A percentile compares a stretch with the other conserved stretches of the same genome.
Conservation (phyloP, 495 filamentous ascomycete genomes). For the Penicillium psychrofluorescens region DNA sequence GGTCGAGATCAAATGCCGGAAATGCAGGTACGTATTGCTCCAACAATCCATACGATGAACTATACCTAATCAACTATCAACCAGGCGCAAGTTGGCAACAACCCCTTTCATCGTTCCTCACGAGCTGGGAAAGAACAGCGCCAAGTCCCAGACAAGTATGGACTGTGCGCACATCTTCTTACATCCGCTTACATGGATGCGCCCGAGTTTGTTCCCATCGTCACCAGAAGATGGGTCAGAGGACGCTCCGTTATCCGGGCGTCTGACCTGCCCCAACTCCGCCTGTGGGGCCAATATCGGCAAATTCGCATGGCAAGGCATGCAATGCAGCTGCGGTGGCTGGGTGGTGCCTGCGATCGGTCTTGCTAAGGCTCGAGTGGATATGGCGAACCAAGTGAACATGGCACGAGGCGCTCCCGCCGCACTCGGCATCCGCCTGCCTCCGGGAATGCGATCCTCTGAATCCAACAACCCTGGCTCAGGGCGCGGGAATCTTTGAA, state of each 20-base stretch:
- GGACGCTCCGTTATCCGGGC: constrained; percentile 64
- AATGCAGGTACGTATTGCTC: constrained; percentile 39
- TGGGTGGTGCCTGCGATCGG: constrained; percentile 92
- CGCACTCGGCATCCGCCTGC: constrained; percentile 31
- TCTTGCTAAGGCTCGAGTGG: constrained; percentile 71
- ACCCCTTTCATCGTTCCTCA: constrained; percentile 56
- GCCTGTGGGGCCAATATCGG: constrained; percentile 77
- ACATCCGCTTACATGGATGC: constrained; percentile 92
- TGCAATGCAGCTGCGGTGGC: constrained; percentile 82
- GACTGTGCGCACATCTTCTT: constrained; percentile 80
- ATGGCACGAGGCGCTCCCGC: constrained; percentile 12
- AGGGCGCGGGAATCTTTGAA: constrained; percentile 30
- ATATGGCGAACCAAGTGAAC: constrained; percentile 40
- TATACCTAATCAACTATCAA: background rate
- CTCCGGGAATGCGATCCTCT: constrained; percentile 32
- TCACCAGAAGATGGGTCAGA: constrained; percentile 24
- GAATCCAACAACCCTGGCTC: constrained; percentile 6
- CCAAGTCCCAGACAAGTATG: constrained; percentile 11
- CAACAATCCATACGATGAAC: background rate
- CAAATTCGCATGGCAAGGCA: constrained; percentile 91
- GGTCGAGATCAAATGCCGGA: constrained; percentile 55
- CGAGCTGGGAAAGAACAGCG: constrained; percentile 15
- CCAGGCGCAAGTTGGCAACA: constrained; percentile 56
- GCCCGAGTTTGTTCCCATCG: constrained; percentile 52
- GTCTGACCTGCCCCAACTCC: constrained; percentile 70